phyloP scores from a whole-genome alignment of 176 grass and related monocot species.

The Elymus sibiricus region DNA sequence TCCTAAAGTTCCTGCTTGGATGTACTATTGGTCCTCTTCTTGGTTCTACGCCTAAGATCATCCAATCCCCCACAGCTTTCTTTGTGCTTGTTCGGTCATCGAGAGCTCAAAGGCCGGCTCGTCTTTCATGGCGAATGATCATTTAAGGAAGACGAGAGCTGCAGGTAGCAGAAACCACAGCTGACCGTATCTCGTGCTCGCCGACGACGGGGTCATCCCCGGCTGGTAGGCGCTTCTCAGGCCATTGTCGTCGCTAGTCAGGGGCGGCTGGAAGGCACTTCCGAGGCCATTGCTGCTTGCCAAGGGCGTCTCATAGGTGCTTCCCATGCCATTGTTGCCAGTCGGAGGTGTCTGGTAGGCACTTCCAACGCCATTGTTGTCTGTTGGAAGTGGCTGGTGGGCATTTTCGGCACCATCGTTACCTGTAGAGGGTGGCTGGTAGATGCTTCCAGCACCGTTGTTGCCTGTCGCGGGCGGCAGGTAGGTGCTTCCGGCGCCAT shows the following conservation, averaged over 20 bases:
- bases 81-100: background rate
- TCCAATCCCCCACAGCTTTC: background rate
- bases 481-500: background rate
- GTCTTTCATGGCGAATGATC: background rate
- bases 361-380: background rate
- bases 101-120: background rate
- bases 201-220: constrained; percentile 12
- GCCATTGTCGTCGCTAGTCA: background rate
- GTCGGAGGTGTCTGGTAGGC: background rate
- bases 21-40: background rate
- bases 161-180: constrained; percentile 20
- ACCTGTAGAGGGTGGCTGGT: background rate
- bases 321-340: background rate
- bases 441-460: background rate
- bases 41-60: background rate
- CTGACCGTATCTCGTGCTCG: constrained; percentile 6
- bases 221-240: constrained; percentile 12
- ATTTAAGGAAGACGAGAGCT: constrained; percentile 9
- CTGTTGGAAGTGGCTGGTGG: background rate
- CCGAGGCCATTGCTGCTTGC: background rate
- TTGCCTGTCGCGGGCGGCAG: background rate
- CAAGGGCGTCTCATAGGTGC: background rate
- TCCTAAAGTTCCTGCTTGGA: constrained; percentile 9
- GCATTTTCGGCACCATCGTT: background rate
- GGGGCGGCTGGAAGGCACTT: background rate